Evolutionary conservation across 2,329 filamentous ascomycete species (phyloP), one percentile per base, ranked within the genome.

Genomic region (Paecilomyces sp.): DNA sequence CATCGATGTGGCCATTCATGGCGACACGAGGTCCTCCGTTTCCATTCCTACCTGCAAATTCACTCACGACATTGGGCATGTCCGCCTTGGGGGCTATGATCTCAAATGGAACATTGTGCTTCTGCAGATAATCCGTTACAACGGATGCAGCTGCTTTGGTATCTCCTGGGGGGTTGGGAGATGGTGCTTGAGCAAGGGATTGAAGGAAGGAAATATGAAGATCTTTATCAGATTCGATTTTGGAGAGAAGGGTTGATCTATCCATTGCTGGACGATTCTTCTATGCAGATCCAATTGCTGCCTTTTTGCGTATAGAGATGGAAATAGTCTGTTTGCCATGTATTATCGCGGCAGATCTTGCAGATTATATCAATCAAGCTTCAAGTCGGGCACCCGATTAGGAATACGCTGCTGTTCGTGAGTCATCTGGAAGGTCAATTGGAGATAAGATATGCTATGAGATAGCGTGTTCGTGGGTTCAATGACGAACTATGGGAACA

Each of bases 1-100:
- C 72, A 55, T 79, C 77, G 12, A 79, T 75, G 59, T 79, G 77
- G 3, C 76, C 75, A 58, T 79, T 79, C 47, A 79, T 63, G 2
- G 76, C 67, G 12, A 79, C 65, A 4, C 72, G 69, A 0, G 67
- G 71, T 0, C 70, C 70, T 12, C 62, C 56, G 5, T 62, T 59
- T 34, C 47, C 50, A 2, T 31, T 22, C 3, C n/a, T 61, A 3
- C 59, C 63, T 34, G 36, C 28, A 30, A 55, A 57, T 8, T 73
- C 68, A 57, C 66, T 67, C 33, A 76, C 71, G 12, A 77, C 60
- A 57, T 76, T 77, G 4, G 74, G 75, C 8, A 66, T 66, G 22
- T 69, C 59, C 6, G 58, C 55, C 31, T 68, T 64, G 6, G 72
- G 71, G 4, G 67, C 66, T n/a, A 77, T 67, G 56, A 69, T 64